Base-by-base conservation (phyloP, 441 rosid species). In the Francoa sonchifolia region DNA sequence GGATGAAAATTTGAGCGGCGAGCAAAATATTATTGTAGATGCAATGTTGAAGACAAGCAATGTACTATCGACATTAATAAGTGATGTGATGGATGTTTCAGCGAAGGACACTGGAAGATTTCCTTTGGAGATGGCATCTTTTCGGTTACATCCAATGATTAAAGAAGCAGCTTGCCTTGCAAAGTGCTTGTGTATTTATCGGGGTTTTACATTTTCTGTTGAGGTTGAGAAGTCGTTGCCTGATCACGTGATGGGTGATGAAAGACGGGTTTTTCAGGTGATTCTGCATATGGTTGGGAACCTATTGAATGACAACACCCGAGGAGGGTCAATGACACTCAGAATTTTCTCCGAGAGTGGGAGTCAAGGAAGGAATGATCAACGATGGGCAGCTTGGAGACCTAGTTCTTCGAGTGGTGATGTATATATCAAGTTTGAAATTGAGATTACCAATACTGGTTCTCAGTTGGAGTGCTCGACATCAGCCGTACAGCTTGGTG, bases 41-140 rank as follows among this genome's bases (percentile, higher is more conserved):
- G 61, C 98, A 0, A 77, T 85, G 94, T 68, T 74, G 72, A 82
- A 76, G 53, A 74, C 93, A 3, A 72, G 93, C 55, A 67, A 67
- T 37, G 95, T 85, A 18, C 61, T 90, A 31, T 74, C 95, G 3
- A 82, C 70, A 1, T 63, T 90, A 62, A 80, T 90, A 20, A 78
- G 74, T 15, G 98, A 90, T 47, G 82, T 74, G 29, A 80, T 85
- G 96, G 94, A 82, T 65, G 71, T 79, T 39, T 60, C 88, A 33
- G 59, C 67, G 25, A 66, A 62, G 33, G 62, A 61, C 35, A 65
- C 72, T 13, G 83, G 80, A 47, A 77, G 88, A 52, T 73, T 69
- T 54, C 72, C 63, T 0, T 42, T 81, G 41, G 94, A 81, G 54
- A 62, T 66, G 43, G 73, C 62, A 50, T 59, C 80, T 19, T 69